A percentile compares a stretch with the other conserved stretches of the same genome.
These are phyloP conservation scores for Rhodotorula sp. DNA, from an alignment of 1,284 basidiomycete species.

Conservation along the genomic window DNA sequence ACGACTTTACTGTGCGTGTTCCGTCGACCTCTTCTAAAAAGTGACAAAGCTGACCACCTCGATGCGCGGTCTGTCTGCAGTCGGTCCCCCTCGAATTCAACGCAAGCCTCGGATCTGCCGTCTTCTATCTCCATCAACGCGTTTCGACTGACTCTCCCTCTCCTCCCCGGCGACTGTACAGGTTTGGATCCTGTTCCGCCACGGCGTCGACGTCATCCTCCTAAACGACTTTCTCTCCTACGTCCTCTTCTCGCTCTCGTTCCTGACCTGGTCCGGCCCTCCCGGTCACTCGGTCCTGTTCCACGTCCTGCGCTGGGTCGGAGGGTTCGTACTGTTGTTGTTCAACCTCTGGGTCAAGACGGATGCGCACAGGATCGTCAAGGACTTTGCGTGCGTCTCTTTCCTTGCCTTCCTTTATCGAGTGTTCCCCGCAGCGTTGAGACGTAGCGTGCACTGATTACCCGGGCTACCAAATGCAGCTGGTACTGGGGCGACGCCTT, in stretches of 20 bases:
- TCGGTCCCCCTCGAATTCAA: slow-evolving; percentile 66
- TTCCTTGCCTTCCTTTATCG: background rate
- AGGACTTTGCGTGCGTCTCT: slow-evolving; percentile 59
- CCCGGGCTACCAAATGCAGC: slow-evolving; percentile 49
- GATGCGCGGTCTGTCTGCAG: slow-evolving; percentile 5
- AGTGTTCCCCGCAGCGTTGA: background rate
- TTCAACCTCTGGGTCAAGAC: slow-evolving; percentile 98
- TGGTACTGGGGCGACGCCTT: slow-evolving; percentile 99
- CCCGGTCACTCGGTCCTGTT: slow-evolving; percentile 64
- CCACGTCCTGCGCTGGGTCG: slow-evolving; percentile 82
- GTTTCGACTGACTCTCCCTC: background rate
- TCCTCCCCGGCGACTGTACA: slow-evolving; percentile 40
- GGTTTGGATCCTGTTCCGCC: slow-evolving; percentile 84
- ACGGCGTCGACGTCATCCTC: slow-evolving; percentile 90
- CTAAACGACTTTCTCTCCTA: slow-evolving; percentile 96
- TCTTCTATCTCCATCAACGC: too few relatives aligned
- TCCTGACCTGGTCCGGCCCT: slow-evolving; percentile 68
- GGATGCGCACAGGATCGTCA: slow-evolving; percentile 94
- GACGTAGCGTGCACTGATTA: too few relatives aligned
- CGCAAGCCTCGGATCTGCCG: slow-evolving; percentile 38
- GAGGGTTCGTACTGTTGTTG: slow-evolving; percentile 76
- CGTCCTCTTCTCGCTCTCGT: slow-evolving; percentile 78
- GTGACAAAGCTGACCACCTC: too few relatives aligned
- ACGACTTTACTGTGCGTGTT: slow-evolving; percentile 75
- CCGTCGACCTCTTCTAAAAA: too few relatives aligned